Evolutionary conservation across 495 filamentous ascomycete species (phyloP).

Genomic region (Oidiodendron maius): DNA sequence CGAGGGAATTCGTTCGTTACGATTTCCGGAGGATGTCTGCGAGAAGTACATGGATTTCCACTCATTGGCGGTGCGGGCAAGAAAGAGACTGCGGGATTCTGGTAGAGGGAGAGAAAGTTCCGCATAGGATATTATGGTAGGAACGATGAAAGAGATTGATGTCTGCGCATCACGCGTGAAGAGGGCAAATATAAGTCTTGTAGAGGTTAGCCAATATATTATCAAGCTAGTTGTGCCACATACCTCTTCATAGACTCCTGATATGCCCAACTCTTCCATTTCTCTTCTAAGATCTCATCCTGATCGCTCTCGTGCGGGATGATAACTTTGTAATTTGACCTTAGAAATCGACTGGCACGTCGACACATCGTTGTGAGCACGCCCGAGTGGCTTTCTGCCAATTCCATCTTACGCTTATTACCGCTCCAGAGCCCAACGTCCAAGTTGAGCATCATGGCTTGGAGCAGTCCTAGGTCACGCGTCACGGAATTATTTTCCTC

Average conservation of each 20-base stretch:
- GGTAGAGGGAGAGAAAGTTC: conserved; percentile 57
- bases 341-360: conserved; percentile 21
- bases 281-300: conserved; percentile 40
- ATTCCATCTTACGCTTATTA: conserved; percentile 61
- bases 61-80: conserved; percentile 44
- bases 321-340: neutral
- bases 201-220: too few relatives aligned
- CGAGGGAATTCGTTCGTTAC: neutral
- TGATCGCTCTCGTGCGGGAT: neutral
- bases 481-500: conserved; percentile 54
- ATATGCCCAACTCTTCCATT: conserved; percentile 56
- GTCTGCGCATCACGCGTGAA: conserved; percentile 54
- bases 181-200: conserved; percentile 50
- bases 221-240: too few relatives aligned
- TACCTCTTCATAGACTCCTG: conserved; percentile 37
- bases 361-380: conserved; percentile 39
- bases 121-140: conserved; percentile 55
- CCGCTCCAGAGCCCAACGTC: conserved; percentile 63
- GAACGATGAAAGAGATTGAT: conserved; percentile 49
- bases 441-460: conserved; percentile 47
- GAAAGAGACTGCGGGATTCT: conserved; percentile 46
- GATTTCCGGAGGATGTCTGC: conserved; percentile 8
- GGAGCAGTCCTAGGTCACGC: conserved; percentile 46
- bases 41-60: conserved; percentile 54
- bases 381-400: conserved; percentile 54